Conservation (phyloP, 495 filamentous ascomycete genomes). For the Cladorrhinum samala region DNA sequence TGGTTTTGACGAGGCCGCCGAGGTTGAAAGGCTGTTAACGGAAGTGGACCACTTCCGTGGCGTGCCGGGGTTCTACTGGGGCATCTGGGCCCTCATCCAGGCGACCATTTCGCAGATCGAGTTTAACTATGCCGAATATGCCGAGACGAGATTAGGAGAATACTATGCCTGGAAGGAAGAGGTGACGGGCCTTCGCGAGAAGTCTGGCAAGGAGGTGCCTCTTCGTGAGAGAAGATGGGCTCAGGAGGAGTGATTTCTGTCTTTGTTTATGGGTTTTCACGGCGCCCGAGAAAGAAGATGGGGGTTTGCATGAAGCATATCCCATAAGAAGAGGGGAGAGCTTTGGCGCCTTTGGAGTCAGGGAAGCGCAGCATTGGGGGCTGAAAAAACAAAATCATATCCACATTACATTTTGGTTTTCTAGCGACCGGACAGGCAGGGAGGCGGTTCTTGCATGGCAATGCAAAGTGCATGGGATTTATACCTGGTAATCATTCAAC, state of each 20-base stretch:
- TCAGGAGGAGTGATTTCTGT: conserved; percentile 37
- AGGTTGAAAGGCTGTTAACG: conserved; percentile 53
- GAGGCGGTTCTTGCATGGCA: conserved; percentile 10
- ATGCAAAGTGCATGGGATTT: no score
- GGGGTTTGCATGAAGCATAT: neutral
- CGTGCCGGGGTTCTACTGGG: conserved; percentile 83
- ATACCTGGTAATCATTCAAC: conserved; percentile 22
- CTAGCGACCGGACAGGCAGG: neutral
- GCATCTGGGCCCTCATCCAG: conserved; percentile 95
- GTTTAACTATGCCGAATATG: conserved; percentile 94
- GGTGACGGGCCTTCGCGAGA: conserved; percentile 52
- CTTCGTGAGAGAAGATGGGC: conserved; percentile 83
- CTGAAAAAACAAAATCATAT: neutral
- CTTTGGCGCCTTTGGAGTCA: neutral
- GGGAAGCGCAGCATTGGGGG: neutral
- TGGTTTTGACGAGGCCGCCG: conserved; percentile 50
- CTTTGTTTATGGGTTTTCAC: neutral
- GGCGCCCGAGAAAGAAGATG: neutral
- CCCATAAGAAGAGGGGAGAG: neutral
- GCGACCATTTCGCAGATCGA: conserved; percentile 92
- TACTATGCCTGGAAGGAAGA: conserved; percentile 94
- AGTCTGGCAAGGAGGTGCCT: conserved; percentile 54
- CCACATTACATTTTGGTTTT: no score
- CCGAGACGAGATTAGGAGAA: conserved; percentile 79
- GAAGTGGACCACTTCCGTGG: conserved; percentile 88